phyloP scores from a whole-genome alignment of 306 rosid genomes.

The Cicer yamashitae region DNA sequence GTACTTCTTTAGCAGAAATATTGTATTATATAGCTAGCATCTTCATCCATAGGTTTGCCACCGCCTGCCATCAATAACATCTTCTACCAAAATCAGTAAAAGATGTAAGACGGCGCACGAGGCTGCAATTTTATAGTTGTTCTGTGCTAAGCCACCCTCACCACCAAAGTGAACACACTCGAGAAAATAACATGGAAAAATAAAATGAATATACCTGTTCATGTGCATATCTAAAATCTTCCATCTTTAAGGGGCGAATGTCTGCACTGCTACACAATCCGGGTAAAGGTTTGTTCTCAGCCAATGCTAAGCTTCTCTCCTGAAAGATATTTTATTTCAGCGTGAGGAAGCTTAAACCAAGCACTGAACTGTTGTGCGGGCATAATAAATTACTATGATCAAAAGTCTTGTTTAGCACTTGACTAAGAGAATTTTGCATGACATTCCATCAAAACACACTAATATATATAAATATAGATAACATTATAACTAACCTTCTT shows the following conservation, averaged over 20 bases:
- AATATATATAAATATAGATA: neutral
- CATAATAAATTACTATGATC: neutral
- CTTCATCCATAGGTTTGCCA: neutral
- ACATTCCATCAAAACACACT: neutral
- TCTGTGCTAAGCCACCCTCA: neutral
- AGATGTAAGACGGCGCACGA: slow-evolving; percentile 1
- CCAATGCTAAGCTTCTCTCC: slow-evolving; percentile 72
- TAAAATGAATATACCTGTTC: slow-evolving; percentile 68
- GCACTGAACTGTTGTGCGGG: slow-evolving; percentile 17
- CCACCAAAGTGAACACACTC: neutral
- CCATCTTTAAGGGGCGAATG: slow-evolving; percentile 81
- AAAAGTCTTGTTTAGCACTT: neutral
- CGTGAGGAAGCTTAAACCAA: slow-evolving; percentile 35
- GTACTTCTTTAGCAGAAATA: neutral
- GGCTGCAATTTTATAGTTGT: slow-evolving; percentile 11
- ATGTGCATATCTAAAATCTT: slow-evolving; percentile 84
- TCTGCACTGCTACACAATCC: slow-evolving; percentile 68
- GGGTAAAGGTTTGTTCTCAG: slow-evolving; percentile 70
- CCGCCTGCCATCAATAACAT: neutral
- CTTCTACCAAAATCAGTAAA: neutral
- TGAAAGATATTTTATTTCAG: slow-evolving; percentile 49
- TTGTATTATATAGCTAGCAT: neutral
- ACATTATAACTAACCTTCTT: slow-evolving; percentile 63
- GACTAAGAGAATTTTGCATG: neutral
- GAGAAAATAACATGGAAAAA: neutral